Evolutionary conservation across 2,329 filamentous ascomycete genomes (phyloP), one percentile per base, ranked within the genome.

Genomic region (Colletotrichum filicis): DNA sequence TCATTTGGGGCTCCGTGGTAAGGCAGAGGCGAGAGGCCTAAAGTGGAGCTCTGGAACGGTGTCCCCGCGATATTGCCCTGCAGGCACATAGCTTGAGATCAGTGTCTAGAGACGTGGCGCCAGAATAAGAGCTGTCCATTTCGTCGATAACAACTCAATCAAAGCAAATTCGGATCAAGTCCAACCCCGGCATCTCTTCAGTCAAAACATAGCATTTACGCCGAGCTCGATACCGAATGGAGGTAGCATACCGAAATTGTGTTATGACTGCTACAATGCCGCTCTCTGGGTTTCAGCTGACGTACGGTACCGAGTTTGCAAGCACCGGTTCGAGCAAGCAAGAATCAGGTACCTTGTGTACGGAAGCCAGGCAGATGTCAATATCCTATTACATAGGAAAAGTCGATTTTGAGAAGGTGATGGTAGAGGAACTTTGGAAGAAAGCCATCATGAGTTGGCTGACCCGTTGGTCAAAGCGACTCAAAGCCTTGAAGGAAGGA

Each of bases 31-130:
- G 9, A 28, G 28, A 53, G 11, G 7, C 1, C 22, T 12, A 14
- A 8, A 46, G 56, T 9, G 16, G 14, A 19, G 3, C 35, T 9
- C 12, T 52, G n/a, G 11, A 66, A 76, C 4, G 55, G n/a, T 0
- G 67, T 73, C 1, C 78, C 82, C 1, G 73, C 75, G 3, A 79
- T 84, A 1, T 71, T 83, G 28, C 80, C 83, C 0, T 84, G 83
- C 52, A 82, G 81, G 0, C 83, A 85, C 65, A 71, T 80, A 5
- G 80, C 75, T 4, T 81, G 82, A 62, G 57, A 71, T 5, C 19
- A 9, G 2, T 84, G 83, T 53, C 63, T 84, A 19, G 49, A 68
- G 2, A 46, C 22, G 2, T 83, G 82, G 80, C 58, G 82, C 6
- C 28, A 32, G 0, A 65, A 80, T 42, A 37, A 68, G 3, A 74